Conservation (phyloP, 2,329 filamentous ascomycete genomes). For the Fusarium sp. region DNA sequence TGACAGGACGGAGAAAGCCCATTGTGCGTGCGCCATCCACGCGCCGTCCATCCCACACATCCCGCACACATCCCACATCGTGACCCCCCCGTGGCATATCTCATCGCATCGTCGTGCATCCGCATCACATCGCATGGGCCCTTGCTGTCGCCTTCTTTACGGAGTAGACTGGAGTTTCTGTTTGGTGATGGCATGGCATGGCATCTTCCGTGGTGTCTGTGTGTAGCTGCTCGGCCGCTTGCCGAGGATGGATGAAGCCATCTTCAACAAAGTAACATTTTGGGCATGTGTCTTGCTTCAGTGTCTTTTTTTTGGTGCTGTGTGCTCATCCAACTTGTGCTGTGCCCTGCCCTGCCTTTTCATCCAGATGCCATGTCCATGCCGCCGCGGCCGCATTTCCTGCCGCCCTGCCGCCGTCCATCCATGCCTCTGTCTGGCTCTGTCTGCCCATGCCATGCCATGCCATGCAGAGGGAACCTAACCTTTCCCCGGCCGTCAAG, state of each 20-base stretch:
- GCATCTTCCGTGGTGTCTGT: constrained; percentile 4
- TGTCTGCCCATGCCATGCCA: background rate
- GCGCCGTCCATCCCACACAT: constrained; percentile 12
- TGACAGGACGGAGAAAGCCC: background rate
- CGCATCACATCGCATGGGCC: constrained; percentile 28
- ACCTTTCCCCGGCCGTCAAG: background rate
- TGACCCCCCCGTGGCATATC: constrained; percentile 30
- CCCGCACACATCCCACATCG: constrained; percentile 26
- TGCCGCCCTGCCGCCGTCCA: constrained; percentile 32
- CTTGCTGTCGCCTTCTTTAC: constrained; percentile 3
- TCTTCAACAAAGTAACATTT: background rate
- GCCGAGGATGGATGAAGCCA: background rate
- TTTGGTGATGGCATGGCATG: constrained; percentile 3
- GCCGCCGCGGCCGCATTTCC: constrained; percentile 34
- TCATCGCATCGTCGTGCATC: constrained; percentile 26
- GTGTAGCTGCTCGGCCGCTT: background rate
- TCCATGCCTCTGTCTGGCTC: background rate
- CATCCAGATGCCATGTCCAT: background rate
- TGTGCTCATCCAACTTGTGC: background rate
- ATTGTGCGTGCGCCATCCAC: constrained; percentile 15
- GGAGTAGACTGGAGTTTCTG: background rate
- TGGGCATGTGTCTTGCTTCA: background rate
- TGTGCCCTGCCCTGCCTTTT: background rate
- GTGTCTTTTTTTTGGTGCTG: background rate
- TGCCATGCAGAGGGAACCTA: background rate